Conservation (phyloP, 148 eudicot species). For the Camellia japonica region DNA sequence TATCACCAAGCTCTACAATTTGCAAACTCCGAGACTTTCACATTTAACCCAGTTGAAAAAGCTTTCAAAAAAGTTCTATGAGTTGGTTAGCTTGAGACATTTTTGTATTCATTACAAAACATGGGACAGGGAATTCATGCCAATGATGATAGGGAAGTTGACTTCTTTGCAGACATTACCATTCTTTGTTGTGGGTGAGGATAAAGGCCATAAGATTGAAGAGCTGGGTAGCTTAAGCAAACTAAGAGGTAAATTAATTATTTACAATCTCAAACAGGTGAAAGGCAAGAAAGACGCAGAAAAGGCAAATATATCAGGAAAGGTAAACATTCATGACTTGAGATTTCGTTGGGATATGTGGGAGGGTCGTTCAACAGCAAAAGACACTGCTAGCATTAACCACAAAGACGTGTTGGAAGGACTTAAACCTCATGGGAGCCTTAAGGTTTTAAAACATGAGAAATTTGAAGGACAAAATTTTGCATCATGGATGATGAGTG, state of each 20-base stretch:
- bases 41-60: background rate
- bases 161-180: slow-evolving; percentile 5
- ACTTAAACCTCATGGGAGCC: no score
- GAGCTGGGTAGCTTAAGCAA: background rate
- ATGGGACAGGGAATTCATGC: background rate
- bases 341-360: background rate
- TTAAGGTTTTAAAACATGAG: no score
- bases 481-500: no score
- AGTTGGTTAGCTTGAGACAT: slow-evolving; percentile 17
- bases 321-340: background rate
- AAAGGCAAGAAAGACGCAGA: no score
- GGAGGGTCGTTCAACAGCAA: no score
- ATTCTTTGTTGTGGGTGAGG: background rate
- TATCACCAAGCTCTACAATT: no score
- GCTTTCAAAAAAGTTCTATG: slow-evolving; percentile 14
- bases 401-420: no score
- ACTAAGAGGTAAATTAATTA: background rate
- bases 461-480: no score
- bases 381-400: background rate
- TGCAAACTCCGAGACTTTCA: slow-evolving; percentile 33
- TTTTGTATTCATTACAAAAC: background rate
- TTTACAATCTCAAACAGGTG: background rate
- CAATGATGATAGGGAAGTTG: background rate
- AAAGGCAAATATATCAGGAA: background rate
- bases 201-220: background rate